A percentile compares a stretch with the other conserved stretches of the same genome.
These are phyloP conservation scores for Cystobasidium tubakii DNA, from an alignment of 768 basidiomycete genomes.

Conservation along the genomic window DNA sequence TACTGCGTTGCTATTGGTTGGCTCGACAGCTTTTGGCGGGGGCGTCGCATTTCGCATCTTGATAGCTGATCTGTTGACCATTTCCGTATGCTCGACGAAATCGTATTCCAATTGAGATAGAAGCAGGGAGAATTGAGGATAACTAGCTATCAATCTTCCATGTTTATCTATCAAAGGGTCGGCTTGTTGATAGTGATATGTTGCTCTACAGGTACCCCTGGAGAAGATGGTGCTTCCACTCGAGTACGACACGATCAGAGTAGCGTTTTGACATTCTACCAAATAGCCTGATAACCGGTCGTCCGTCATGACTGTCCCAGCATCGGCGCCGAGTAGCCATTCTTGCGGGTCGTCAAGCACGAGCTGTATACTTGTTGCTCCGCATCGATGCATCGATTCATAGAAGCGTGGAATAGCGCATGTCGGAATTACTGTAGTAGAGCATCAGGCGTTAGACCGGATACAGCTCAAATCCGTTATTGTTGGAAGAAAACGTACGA, in stretches of 20 bases:
- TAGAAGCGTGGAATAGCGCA: constrained; percentile 2
- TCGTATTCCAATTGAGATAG: background rate
- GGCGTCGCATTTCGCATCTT: background rate
- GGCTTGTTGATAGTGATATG: background rate
- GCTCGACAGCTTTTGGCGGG: background rate
- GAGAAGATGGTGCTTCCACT: constrained; percentile 6
- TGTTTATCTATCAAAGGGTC: background rate
- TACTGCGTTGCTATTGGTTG: background rate
- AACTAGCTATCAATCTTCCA: background rate
- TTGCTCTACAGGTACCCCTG: background rate
- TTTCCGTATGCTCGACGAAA: background rate
- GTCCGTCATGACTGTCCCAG: background rate
- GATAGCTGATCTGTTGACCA: constrained; percentile 11
- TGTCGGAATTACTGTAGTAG: background rate
- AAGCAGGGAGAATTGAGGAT: background rate
- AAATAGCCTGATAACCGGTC: background rate
- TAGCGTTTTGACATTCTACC: background rate
- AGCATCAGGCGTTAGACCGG: too few relatives aligned
- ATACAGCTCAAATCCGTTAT: too few relatives aligned
- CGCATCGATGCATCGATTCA: constrained; percentile 1
- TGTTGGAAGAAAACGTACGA: background rate
- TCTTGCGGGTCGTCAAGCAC: background rate
- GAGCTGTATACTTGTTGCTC: background rate
- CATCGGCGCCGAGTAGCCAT: background rate
- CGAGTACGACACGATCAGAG: background rate